These are phyloP conservation scores for Dactylella cylindrospora DNA, from an alignment of 2,329 filamentous ascomycete genomes.

Conservation along the genomic window DNA sequence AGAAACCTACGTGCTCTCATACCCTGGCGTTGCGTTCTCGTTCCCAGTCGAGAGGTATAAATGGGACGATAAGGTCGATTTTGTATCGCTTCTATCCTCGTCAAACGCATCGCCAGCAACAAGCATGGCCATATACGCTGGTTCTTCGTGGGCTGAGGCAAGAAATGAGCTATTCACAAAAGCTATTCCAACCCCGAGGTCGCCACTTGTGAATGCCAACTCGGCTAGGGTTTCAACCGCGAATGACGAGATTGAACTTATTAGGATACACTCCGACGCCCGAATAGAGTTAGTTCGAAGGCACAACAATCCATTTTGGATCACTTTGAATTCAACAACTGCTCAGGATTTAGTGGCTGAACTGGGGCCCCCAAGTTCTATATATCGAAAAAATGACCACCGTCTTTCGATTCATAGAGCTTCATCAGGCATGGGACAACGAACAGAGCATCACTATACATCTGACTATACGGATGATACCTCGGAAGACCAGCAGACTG, in stretches of 20 bases:
- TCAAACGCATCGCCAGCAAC: conserved; percentile 73
- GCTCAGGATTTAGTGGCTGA: conserved; percentile 89
- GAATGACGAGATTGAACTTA: conserved; percentile 84
- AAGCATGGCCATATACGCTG: conserved; percentile 88
- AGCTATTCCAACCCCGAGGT: conserved; percentile 69
- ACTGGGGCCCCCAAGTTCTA: conserved; percentile 87
- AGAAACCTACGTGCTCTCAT: conserved; percentile 87
- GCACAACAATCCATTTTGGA: conserved; percentile 66
- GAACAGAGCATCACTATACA: conserved; percentile 36
- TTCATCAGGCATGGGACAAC: conserved; percentile 32
- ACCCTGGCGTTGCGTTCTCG: conserved; percentile 89
- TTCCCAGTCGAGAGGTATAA: conserved; percentile 67
- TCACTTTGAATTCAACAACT: conserved; percentile 80
- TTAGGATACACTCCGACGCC: conserved; percentile 76
- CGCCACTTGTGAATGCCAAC: conserved; percentile 62
- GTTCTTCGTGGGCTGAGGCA: conserved; percentile 85
- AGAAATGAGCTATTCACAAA: conserved; percentile 75
- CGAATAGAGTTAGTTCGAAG: conserved; percentile 75
- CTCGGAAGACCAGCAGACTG: conserved; percentile 55
- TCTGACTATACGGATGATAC: conserved; percentile 67
- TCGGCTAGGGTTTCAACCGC: conserved; percentile 53
- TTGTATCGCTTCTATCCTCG: conserved; percentile 81
- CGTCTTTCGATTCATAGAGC: conserved; percentile 79
- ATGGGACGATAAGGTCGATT: conserved; percentile 64
- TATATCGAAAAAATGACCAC: conserved; percentile 87